Evolutionary conservation across 805 yeast genomes (phyloP).

Genomic region (Saccharomycopsis malanga): DNA sequence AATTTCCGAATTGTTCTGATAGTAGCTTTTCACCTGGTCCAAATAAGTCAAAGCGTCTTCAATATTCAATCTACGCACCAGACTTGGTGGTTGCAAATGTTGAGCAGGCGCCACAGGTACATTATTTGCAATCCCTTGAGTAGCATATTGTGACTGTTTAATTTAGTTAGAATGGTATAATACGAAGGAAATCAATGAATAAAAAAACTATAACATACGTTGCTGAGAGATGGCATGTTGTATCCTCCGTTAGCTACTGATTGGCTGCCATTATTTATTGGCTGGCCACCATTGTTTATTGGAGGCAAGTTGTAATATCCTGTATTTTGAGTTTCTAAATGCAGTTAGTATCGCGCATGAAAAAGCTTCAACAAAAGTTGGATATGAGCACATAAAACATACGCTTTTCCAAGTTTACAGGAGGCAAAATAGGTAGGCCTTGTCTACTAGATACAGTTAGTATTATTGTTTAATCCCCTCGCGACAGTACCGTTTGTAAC

Average conservation of each 20-base stretch:
- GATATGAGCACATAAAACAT: conserved; percentile 1
- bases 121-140: background rate
- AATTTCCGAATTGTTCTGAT: conserved; percentile 87
- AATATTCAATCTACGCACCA: conserved; percentile 50
- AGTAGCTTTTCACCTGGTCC: conserved; percentile 92
- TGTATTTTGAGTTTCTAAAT: background rate
- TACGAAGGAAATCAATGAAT: background rate
- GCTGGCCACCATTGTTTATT: conserved; percentile 4
- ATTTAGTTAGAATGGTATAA: no score
- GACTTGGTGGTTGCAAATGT: background rate
- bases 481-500: background rate
- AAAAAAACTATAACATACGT: background rate
- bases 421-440: conserved; percentile 17
- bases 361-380: background rate
- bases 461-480: background rate
- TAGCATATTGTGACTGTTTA: no score
- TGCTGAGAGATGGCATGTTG: conserved; percentile 5
- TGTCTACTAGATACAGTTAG: background rate
- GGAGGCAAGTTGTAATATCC: conserved; percentile 12
- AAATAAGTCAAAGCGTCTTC: conserved; percentile 92
- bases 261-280: no score
- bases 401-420: conserved; percentile 18
- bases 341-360: background rate
- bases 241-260: conserved; percentile 1
- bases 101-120: background rate